Percentiles rank a stretch among this genome's conserved stretches.
These are phyloP conservation scores for Serendipita sp. DNA, from an alignment of 768 basidiomycete species.

Conservation along the genomic window DNA sequence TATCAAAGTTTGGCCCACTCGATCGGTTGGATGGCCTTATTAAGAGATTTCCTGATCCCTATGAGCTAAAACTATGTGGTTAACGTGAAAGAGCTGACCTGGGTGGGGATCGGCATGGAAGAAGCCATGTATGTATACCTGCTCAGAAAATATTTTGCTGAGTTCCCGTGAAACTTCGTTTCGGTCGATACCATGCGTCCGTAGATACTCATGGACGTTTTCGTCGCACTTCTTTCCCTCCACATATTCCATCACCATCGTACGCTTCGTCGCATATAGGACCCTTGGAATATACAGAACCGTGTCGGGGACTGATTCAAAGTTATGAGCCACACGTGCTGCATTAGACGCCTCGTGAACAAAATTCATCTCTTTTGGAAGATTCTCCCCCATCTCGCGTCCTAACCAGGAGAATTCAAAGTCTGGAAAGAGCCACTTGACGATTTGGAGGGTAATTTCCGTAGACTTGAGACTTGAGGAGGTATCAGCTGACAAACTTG, in stretches of 20 bases:
- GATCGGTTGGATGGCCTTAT: slow-evolving; percentile 52
- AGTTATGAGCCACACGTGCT: slow-evolving; percentile 50
- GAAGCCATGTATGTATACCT: slow-evolving; percentile 94
- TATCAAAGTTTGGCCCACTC: slow-evolving; percentile 90
- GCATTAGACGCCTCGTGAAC: slow-evolving; percentile 80
- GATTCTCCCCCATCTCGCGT: slow-evolving; percentile 81
- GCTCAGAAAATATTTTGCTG: slow-evolving; percentile 76
- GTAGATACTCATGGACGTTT: slow-evolving; percentile 75
- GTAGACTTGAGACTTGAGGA: slow-evolving; percentile 21
- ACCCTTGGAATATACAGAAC: slow-evolving; percentile 68
- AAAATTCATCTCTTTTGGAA: slow-evolving; percentile 93
- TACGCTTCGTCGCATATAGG: slow-evolving; percentile 62
- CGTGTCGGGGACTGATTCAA: slow-evolving; percentile 52
- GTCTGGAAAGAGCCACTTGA: slow-evolving; percentile 87
- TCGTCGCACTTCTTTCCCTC: slow-evolving; percentile 56
- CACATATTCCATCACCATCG: slow-evolving; percentile 91
- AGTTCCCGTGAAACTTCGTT: slow-evolving; percentile 89
- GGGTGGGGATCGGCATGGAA: slow-evolving; percentile 84
- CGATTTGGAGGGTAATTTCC: slow-evolving; percentile 46
- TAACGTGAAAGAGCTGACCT: slow-evolving; percentile 27
- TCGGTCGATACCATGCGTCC: slow-evolving; percentile 68
- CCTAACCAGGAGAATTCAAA: slow-evolving; percentile 91
- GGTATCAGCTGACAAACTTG: too few relatives aligned
- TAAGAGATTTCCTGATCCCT: slow-evolving; percentile 58
- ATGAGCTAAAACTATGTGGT: background rate